Base-by-base conservation (phyloP, 768 basidiomycete genomes). In the Mycena floridula region DNA sequence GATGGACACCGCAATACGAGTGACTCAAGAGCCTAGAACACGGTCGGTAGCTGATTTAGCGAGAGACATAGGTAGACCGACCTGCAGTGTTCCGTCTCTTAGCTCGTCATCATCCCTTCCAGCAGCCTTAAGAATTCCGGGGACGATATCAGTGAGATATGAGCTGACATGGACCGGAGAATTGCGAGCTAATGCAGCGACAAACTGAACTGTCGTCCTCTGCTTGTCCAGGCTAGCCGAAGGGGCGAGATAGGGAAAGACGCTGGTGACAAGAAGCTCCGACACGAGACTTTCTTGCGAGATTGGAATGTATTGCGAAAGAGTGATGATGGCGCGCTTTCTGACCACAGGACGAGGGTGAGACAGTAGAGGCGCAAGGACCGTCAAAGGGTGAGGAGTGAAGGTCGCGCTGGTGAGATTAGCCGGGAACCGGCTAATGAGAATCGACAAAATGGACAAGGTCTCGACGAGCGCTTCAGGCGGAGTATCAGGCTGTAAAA, bases 261-360 rank as follows among this genome's bases (percentile, higher is more conserved):
- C 73, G 25, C 77, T 72, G 4, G 67, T 64, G 41, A 70, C 66
- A 37, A 92, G 65, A 24, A 91, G 65, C n/a, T 73, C 64, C 2
- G 70, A 59, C 58, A 89, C 87, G 8, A 87, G 62, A 3, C 72
- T 67, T 4, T 79, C 70, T 30, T 77, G 78, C 7, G 85, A 83
- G 35, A 80, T 78, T 13, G 83, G 86, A 28, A 93, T 74, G 59
- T 92, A 87, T 52, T 91, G 88, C 0, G 90, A 86, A 32, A 92
- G 62, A 0, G 92, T 89, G 27, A 82, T 70, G 47, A 97, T 93
- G 2, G 91, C 88, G 42, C 93, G 85, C 69, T 98, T 98, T 41
- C 94, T 81, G 43, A 98, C 89, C 0, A 91, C 90, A 8, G 87
- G 78, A 4, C 92, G 82, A 7, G 74, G 57, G 64, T 86, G 88